Evolutionary conservation across 768 basidiomycete genomes (phyloP), one percentile per base, ranked within the genome.

Genomic region (Trametes elegans): DNA sequence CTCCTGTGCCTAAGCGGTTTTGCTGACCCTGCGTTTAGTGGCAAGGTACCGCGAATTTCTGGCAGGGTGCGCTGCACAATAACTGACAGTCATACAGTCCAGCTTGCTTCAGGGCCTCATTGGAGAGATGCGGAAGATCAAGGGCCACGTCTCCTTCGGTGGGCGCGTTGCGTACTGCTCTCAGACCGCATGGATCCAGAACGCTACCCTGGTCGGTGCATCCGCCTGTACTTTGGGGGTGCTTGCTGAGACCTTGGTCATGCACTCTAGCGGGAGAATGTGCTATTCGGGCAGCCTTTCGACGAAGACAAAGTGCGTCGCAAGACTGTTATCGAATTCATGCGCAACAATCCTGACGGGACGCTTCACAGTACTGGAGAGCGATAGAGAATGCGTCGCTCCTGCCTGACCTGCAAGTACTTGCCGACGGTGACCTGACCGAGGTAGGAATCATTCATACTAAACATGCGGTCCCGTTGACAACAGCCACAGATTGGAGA

Each of bases 161-260:
- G 87, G 87, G 0, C 69, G 72, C 13, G 75, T 88, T 9, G 85
- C 80, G 5, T 90, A 88, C 64, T 87, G 84, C 63, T 77, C 86
- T 14, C 88, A 90, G 68, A 80, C 79, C 0, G 84, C 87, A 0
- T 90, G 87, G 87, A 88, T 90, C 43, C 85, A 87, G 66, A 88
- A 88, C 64, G 79, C 81, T 0, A 75, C 81, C 5, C 62, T 85
- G 64, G 84, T 84, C 49, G 45, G 79, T 60, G 5, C 18, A 19
- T 29, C 5, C n/a, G n/a, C n/a, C n/a, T n/a, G n/a, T n/a, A n/a
- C n/a, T n/a, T n/a, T n/a, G n/a, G n/a, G n/a, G n/a, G n/a, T n/a
- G n/a, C n/a, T n/a, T n/a, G n/a, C n/a, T n/a, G n/a, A n/a, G n/a
- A n/a, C n/a, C n/a, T n/a, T n/a, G n/a, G n/a, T n/a, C n/a, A n/a